Evolutionary conservation across 164 flowering plant species (phyloP).

Genomic region (Litsea cubeba): DNA sequence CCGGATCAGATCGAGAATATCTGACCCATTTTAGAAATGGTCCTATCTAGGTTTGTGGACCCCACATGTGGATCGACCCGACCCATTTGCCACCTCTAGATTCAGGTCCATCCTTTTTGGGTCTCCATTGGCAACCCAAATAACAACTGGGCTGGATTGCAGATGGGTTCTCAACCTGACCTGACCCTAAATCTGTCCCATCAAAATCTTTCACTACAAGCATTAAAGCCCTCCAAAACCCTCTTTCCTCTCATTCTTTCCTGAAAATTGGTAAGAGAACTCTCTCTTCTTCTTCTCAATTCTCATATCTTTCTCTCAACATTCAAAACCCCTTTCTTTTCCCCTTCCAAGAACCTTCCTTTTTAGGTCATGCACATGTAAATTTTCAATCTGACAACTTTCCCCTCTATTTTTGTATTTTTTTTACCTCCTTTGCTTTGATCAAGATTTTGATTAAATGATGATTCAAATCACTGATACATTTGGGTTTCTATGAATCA

Average conservation of each 20-base stretch:
- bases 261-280: no score
- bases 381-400: not conserved
- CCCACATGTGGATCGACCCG: no score
- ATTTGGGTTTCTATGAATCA: not conserved
- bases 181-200: no score
- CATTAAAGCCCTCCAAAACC: not conserved
- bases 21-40: no score
- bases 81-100: no score
- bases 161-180: no score
- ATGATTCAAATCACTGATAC: not conserved
- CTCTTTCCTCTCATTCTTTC: not conserved
- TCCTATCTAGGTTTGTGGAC: no score
- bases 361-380: not conserved
- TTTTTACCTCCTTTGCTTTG: not conserved
- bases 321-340: not conserved
- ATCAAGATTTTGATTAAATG: not conserved
- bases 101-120: no score
- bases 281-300: not conserved
- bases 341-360: not conserved
- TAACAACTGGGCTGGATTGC: no score
- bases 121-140: no score
- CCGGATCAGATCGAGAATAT: no score
- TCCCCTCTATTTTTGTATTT: not conserved
- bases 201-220: no score
- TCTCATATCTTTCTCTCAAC: not conserved